A percentile compares a stretch with the other conserved stretches of the same genome.
phyloP scores from a whole-genome alignment of 495 filamentous ascomycete genomes.

The Haplographium delicatum region DNA sequence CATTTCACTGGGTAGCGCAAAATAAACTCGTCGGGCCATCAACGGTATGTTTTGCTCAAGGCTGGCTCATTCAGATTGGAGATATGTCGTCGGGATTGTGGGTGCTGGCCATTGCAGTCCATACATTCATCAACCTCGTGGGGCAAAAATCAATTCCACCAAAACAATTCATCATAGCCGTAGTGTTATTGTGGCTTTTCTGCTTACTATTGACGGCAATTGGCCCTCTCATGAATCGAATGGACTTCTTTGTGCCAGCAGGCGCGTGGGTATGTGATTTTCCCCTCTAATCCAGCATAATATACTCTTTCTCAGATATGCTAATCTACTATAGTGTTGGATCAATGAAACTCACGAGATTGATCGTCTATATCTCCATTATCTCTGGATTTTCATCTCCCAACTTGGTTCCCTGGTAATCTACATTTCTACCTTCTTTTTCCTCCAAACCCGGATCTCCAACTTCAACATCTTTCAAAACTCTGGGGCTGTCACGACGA shows the following conservation, averaged over 20 bases:
- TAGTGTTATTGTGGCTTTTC: conserved; percentile 46
- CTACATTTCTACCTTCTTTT: conserved; percentile 53
- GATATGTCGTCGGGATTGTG: conserved; percentile 58
- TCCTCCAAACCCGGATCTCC: conserved; percentile 29
- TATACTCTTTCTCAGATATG: too few species aligned
- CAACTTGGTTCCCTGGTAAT: conserved; percentile 56
- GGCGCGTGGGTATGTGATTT: conserved; percentile 45
- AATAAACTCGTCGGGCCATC: conserved; percentile 46
- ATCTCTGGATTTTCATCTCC: conserved; percentile 62
- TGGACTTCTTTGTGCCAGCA: conserved; percentile 45
- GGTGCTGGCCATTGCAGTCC: conserved; percentile 53
- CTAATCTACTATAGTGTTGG: conserved; percentile 15
- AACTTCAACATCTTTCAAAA: neutral
- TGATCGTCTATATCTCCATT: conserved; percentile 54
- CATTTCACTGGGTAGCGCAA: conserved; percentile 48
- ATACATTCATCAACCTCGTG: conserved; percentile 53
- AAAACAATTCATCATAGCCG: conserved; percentile 35
- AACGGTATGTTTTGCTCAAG: conserved; percentile 53
- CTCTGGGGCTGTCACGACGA: neutral
- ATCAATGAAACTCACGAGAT: conserved; percentile 5
- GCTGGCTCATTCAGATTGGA: conserved; percentile 57
- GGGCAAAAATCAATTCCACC: conserved; percentile 41
- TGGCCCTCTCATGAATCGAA: conserved; percentile 39
- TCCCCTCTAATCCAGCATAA: too few species aligned
- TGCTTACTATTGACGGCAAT: conserved; percentile 43